Evolutionary conservation across 768 basidiomycete species (phyloP).

Genomic region (Lentinula sp.): DNA sequence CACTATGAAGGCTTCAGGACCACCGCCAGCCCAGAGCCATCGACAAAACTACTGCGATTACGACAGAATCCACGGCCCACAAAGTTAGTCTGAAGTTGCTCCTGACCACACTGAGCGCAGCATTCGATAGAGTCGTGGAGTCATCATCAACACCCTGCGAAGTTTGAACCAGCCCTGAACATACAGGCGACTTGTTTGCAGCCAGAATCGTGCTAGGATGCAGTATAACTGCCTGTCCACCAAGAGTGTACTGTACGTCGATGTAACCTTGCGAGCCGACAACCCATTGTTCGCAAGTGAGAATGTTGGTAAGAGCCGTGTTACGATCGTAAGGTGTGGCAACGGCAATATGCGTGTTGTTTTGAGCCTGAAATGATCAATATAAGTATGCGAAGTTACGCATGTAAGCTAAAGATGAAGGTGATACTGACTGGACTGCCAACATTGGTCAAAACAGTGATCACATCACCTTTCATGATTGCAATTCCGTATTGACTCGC

Average conservation of each 20-base stretch:
- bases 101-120: background rate
- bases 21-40: background rate
- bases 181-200: constrained; percentile 32
- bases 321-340: constrained; percentile 45
- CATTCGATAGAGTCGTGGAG: background rate
- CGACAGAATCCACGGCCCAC: background rate
- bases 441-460: constrained; percentile 63
- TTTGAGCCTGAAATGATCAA: constrained; percentile 41
- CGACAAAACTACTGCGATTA: background rate
- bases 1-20: background rate
- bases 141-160: background rate
- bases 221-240: constrained; percentile 56
- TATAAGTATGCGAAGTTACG: background rate
- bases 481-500: constrained; percentile 47
- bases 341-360: constrained; percentile 48
- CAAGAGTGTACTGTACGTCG: constrained; percentile 54
- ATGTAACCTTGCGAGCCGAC: constrained; percentile 63
- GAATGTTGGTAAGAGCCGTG: constrained; percentile 49
- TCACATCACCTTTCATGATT: constrained; percentile 56
- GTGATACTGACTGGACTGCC: constrained; percentile 55
- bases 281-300: constrained; percentile 62
- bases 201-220: constrained; percentile 27
- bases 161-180: constrained; percentile 11
- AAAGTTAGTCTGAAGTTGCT: background rate
- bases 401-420: background rate